phyloP scores from a whole-genome alignment of 441 rosid species.

The Oxalis stricta region DNA sequence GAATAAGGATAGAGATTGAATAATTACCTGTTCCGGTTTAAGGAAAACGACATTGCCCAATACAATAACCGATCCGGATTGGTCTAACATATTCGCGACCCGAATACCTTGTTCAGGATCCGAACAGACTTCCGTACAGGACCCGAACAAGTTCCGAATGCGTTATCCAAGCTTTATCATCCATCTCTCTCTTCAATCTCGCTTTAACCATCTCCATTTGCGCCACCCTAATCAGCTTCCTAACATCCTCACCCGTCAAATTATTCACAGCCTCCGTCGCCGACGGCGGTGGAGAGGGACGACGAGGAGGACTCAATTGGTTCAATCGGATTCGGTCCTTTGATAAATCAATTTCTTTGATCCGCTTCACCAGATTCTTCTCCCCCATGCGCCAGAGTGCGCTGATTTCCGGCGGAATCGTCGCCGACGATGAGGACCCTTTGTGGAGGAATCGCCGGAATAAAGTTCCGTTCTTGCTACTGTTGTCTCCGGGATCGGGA shows the following conservation, averaged over 20 bases:
- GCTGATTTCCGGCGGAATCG: slow-evolving; percentile 23
- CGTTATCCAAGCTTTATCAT: slow-evolving; percentile 36
- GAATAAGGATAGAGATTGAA: not conserved
- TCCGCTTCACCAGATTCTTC: slow-evolving; percentile 30
- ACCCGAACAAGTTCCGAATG: slow-evolving; percentile 47
- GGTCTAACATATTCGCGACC: slow-evolving; percentile 53
- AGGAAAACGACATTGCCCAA: slow-evolving; percentile 55
- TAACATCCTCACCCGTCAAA: slow-evolving; percentile 50
- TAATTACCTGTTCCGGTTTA: slow-evolving; percentile 71
- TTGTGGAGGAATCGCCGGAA: slow-evolving; percentile 45
- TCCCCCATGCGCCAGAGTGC: slow-evolving; percentile 24
- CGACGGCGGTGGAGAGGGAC: slow-evolving; percentile 12
- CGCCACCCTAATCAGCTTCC: slow-evolving; percentile 56
- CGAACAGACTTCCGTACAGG: slow-evolving; percentile 45
- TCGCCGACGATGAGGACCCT: too few species aligned
- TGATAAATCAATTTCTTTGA: slow-evolving; percentile 33
- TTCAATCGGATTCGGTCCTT: slow-evolving; percentile 51
- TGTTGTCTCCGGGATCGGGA: slow-evolving; percentile 51
- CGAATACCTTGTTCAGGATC: slow-evolving; percentile 42
- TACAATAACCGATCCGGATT: slow-evolving; percentile 70
- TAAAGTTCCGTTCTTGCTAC: too few species aligned
- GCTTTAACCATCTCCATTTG: slow-evolving; percentile 59
- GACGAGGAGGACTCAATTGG: slow-evolving; percentile 23
- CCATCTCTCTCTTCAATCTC: slow-evolving; percentile 44
- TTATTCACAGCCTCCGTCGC: slow-evolving; percentile 5